A percentile compares a stretch with the other conserved stretches of the same genome.
These are phyloP conservation scores for Haplographium delicatum DNA, from an alignment of 495 filamentous ascomycete genomes.

Conservation along the genomic window DNA sequence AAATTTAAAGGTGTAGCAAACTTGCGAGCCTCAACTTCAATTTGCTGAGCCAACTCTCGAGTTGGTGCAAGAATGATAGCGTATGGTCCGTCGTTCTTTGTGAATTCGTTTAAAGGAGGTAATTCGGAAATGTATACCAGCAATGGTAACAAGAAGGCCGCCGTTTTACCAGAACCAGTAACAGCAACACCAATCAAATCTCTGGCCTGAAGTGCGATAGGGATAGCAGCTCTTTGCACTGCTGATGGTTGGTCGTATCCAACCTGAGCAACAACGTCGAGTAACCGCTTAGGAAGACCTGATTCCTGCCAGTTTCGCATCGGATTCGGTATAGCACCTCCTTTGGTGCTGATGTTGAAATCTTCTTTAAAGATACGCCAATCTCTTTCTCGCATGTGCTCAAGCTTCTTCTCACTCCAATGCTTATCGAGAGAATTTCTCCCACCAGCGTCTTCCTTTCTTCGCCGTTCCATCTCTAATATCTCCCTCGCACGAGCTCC, in stretches of 20 bases:
- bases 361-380: slow-evolving; percentile 99
- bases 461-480: slow-evolving; percentile 79
- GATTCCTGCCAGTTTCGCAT: slow-evolving; percentile 96
- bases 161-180: slow-evolving; percentile 98
- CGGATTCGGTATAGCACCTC: slow-evolving; percentile 84
- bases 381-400: slow-evolving; percentile 95
- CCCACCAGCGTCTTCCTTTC: slow-evolving; percentile 66
- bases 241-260: slow-evolving; percentile 92
- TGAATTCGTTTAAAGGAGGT: slow-evolving; percentile 75
- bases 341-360: slow-evolving; percentile 92
- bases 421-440: slow-evolving; percentile 76
- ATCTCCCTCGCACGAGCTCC: slow-evolving; percentile 70
- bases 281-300: slow-evolving; percentile 67
- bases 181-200: slow-evolving; percentile 98
- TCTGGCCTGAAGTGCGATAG: slow-evolving; percentile 86
- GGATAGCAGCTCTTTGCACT: slow-evolving; percentile 91
- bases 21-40: slow-evolving; percentile 90
- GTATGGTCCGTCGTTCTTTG: slow-evolving; percentile 95
- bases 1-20: slow-evolving; percentile 90
- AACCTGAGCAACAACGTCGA: slow-evolving; percentile 78
- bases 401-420: slow-evolving; percentile 94
- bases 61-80: slow-evolving; percentile 95
- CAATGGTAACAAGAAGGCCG: slow-evolving; percentile 87
- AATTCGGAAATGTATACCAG: slow-evolving; percentile 96
- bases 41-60: slow-evolving; percentile 97